These are phyloP conservation scores for Elaphomyces granulatus DNA, from an alignment of 495 filamentous ascomycete genomes.

Conservation along the genomic window DNA sequence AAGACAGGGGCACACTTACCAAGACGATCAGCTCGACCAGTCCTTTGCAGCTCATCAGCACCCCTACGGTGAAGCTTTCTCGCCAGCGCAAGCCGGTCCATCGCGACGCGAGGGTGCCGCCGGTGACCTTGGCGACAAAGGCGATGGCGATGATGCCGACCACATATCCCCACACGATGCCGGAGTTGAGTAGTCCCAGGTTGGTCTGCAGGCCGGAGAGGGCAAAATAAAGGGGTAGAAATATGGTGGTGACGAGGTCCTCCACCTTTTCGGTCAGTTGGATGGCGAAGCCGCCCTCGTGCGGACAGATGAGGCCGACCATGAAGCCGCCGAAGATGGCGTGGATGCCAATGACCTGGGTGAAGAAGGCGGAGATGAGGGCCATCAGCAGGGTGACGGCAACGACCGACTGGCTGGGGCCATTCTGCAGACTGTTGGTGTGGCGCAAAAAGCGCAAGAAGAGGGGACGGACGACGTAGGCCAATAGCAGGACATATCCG, in stretches of 20 bases:
- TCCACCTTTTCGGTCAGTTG: slow-evolving; percentile 94
- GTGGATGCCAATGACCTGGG: slow-evolving; percentile 82
- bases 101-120: slow-evolving; percentile 69
- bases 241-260: slow-evolving; percentile 76
- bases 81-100: slow-evolving; percentile 75
- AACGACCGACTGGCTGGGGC: slow-evolving; percentile 77
- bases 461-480: slow-evolving; percentile 57
- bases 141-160: slow-evolving; percentile 70
- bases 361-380: slow-evolving; percentile 84
- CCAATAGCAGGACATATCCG: slow-evolving; percentile 65
- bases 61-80: slow-evolving; percentile 82
- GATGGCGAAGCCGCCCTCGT: slow-evolving; percentile 88
- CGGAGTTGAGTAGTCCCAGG: slow-evolving; percentile 68
- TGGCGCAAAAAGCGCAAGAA: slow-evolving; percentile 63
- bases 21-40: slow-evolving; percentile 91
- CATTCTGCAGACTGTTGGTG: slow-evolving; percentile 72
- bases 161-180: slow-evolving; percentile 87
- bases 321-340: slow-evolving; percentile 85
- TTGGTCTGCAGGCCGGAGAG: slow-evolving; percentile 84
- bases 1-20: slow-evolving; percentile 34
- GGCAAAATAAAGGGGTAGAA: slow-evolving; percentile 91
- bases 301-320: slow-evolving; percentile 82
- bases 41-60: slow-evolving; percentile 96
- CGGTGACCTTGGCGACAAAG: slow-evolving; percentile 73
- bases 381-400: slow-evolving; percentile 67